phyloP scores from a whole-genome alignment of 495 filamentous ascomycete species.

The Penicillium diatomitis region DNA sequence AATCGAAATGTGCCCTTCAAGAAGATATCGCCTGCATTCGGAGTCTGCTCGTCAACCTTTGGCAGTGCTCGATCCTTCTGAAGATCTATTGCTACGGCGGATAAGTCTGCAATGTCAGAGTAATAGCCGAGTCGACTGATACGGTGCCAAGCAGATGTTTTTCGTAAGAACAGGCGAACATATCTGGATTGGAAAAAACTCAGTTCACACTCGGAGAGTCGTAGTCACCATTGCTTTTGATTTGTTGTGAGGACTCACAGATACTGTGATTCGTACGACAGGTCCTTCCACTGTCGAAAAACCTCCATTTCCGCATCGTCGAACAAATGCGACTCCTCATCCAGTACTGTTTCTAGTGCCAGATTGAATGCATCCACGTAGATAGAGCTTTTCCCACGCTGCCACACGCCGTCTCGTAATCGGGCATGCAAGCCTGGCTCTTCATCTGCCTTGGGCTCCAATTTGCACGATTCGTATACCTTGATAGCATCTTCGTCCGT shows the following conservation, averaged over 20 bases:
- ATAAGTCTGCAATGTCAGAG: conserved; percentile 70
- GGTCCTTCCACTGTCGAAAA: conserved; percentile 62
- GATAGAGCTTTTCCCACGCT: conserved; percentile 67
- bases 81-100: conserved; percentile 52
- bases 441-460: conserved; percentile 25
- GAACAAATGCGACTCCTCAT: conserved; percentile 85
- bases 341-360: conserved; percentile 80
- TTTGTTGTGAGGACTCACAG: conserved; percentile 46
- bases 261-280: conserved; percentile 86
- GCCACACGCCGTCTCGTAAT: conserved; percentile 48
- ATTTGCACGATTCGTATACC: conserved; percentile 62
- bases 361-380: conserved; percentile 98
- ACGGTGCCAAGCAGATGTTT: conserved; percentile 91
- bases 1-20: conserved; percentile 50
- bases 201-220: background rate
- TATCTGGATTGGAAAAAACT: conserved; percentile 43
- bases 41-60: conserved; percentile 24
- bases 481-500: conserved; percentile 64
- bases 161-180: conserved; percentile 87
- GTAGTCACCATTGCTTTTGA: background rate
- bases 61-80: conserved; percentile 32
- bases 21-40: conserved; percentile 37
- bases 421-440: conserved; percentile 35
- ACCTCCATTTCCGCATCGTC: conserved; percentile 67
- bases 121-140: conserved; percentile 67